A percentile compares a stretch with the other conserved stretches of the same genome.
phyloP scores from a whole-genome alignment of 73 alveolate species.

The Paramecium octaurelia region DNA sequence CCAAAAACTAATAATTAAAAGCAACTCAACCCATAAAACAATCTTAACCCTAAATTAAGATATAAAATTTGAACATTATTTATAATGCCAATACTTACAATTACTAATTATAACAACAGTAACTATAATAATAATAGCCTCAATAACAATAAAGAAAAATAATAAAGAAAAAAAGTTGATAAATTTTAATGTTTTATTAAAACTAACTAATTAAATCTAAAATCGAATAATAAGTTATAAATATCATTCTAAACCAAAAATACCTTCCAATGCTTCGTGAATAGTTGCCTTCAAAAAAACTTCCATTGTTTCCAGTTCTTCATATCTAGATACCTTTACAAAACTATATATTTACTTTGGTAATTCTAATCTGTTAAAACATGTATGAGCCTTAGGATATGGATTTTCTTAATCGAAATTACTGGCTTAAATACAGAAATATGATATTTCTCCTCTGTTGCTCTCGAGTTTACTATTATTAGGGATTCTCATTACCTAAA shows the following conservation, averaged over 20 bases:
- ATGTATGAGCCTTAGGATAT: conserved; percentile 95
- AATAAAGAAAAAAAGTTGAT: neutral
- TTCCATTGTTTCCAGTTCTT: conserved; percentile 38
- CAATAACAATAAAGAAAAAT: neutral
- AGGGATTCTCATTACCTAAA: conserved; percentile 63
- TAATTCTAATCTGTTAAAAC: conserved; percentile 93
- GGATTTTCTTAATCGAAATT: conserved; percentile 71
- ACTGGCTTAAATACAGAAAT: conserved; percentile 75
- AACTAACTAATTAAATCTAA: neutral
- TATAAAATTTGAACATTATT: conserved; percentile 47
- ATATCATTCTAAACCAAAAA: conserved; percentile 32
- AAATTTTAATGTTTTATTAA: neutral
- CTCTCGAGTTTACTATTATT: conserved; percentile 67
- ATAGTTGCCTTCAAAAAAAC: neutral
- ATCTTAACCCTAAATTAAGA: conserved; percentile 13
- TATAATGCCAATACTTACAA: conserved; percentile 58
- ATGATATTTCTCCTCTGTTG: conserved; percentile 88
- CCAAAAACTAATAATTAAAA: neutral
- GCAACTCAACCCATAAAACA: neutral
- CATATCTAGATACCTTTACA: conserved; percentile 29
- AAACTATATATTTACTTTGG: conserved; percentile 68
- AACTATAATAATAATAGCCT: neutral
- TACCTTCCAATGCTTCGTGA: neutral
- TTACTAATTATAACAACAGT: neutral
- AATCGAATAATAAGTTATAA: neutral